Evolutionary conservation across 1,284 basidiomycete species (phyloP).

Genomic region (Vanrija humicola): DNA sequence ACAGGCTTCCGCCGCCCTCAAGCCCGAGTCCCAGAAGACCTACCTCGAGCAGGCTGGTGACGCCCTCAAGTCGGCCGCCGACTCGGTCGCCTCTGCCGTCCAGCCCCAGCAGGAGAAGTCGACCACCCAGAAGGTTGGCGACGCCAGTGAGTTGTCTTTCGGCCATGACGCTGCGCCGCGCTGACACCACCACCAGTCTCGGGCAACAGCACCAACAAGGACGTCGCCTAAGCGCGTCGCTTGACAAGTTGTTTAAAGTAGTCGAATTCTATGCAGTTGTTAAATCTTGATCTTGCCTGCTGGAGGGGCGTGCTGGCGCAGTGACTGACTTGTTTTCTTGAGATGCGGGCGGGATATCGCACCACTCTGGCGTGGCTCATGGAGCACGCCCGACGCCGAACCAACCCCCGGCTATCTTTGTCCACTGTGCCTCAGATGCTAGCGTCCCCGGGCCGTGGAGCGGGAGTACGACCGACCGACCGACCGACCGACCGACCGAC

Average conservation of each 20-base stretch:
- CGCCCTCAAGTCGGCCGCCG: conserved; percentile 37
- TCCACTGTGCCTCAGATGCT: background rate
- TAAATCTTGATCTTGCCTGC: too few species aligned
- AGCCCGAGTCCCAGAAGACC: conserved; percentile 47
- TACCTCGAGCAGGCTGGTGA: conserved; percentile 44
- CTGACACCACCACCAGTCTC: conserved; percentile 4
- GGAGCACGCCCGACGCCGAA: too few species aligned
- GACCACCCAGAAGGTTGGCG: conserved; percentile 45
- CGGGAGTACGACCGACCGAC: too few species aligned
- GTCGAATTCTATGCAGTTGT: too few species aligned
- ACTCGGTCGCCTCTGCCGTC: conserved; percentile 40
- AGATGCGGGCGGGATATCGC: too few species aligned
- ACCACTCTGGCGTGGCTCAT: too few species aligned
- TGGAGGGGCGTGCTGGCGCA: too few species aligned
- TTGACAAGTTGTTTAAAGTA: too few species aligned
- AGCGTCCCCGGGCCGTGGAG: background rate
- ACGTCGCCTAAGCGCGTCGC: too few species aligned
- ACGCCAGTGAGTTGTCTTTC: conserved; percentile 25
- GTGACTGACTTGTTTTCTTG: too few species aligned
- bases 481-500: too few species aligned
- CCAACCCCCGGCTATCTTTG: background rate
- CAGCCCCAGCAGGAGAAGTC: conserved; percentile 40
- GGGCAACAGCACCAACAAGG: conserved; percentile 17
- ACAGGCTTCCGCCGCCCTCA: conserved; percentile 30
- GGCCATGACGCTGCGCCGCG: too few species aligned